These are phyloP conservation scores for Flueggea neowawraea DNA, from an alignment of 441 rosid species.

Conservation along the genomic window DNA sequence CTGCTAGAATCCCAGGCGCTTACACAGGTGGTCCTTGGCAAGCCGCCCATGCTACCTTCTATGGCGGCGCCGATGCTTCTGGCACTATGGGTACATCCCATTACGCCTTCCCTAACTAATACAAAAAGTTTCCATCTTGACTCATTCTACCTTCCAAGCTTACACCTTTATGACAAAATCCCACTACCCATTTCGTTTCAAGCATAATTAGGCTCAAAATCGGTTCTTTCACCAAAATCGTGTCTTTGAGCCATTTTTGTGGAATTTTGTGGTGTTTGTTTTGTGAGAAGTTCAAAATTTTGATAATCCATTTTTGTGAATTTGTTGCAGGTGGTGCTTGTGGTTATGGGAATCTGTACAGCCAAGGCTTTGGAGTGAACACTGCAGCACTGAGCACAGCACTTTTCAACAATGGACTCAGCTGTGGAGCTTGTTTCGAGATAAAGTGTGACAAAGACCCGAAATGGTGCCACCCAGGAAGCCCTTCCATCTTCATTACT, in stretches of 20 bases:
- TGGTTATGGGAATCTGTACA: slow-evolving; percentile 34
- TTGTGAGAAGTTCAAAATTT: too few relatives aligned
- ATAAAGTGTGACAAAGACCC: slow-evolving; percentile 23
- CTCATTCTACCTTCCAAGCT: too few relatives aligned
- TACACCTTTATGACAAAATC: too few relatives aligned
- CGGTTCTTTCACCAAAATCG: too few relatives aligned
- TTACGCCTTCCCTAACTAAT: background rate
- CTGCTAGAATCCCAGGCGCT: slow-evolving; percentile 73
- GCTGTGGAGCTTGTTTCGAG: slow-evolving; percentile 35
- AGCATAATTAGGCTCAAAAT: too few relatives aligned
- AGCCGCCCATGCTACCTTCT: slow-evolving; percentile 88
- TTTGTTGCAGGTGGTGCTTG: slow-evolving; percentile 26
- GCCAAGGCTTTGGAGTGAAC: slow-evolving; percentile 35
- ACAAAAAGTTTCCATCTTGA: too few relatives aligned
- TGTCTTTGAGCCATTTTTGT: too few relatives aligned
- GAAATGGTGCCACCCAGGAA: slow-evolving; percentile 26
- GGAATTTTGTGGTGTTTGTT: too few relatives aligned
- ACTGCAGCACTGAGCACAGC: slow-evolving; percentile 34
- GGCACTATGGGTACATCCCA: slow-evolving; percentile 81
- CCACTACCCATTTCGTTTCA: too few relatives aligned
- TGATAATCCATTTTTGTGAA: too few relatives aligned
- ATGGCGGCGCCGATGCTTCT: slow-evolving; percentile 88
- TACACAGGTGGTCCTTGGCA: slow-evolving; percentile 68
- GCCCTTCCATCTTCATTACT: slow-evolving; percentile 20
- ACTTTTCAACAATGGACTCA: slow-evolving; percentile 27